These are phyloP conservation scores for Rhododendron simsii DNA, from an alignment of 148 eudicot genomes.

Conservation along the genomic window DNA sequence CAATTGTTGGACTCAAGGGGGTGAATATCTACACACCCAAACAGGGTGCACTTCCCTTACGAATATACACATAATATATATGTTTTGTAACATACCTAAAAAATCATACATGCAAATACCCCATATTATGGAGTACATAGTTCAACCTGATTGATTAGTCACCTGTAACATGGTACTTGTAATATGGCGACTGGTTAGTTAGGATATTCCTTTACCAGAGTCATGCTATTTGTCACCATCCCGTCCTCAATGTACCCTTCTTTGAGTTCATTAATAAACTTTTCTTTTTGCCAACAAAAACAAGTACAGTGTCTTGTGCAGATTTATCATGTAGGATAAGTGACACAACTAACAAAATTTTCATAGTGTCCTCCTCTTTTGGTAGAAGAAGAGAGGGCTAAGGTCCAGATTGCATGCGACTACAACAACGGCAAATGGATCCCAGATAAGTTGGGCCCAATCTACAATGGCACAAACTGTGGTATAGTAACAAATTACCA, in stretches of 20 bases:
- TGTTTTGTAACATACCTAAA: too few relatives aligned
- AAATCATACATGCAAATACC: not conserved
- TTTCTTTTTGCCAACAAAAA: not conserved
- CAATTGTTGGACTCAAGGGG: too few relatives aligned
- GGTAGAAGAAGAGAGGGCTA: conserved; percentile 33
- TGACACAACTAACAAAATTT: not conserved
- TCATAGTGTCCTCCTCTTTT: conserved; percentile 9
- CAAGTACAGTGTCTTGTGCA: not conserved
- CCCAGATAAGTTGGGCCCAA: conserved; percentile 43
- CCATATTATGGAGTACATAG: not conserved
- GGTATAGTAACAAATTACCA: conserved; percentile 67
- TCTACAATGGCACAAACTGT: conserved; percentile 75
- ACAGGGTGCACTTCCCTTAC: too few relatives aligned
- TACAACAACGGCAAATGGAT: conserved; percentile 76
- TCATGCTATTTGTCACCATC: too few relatives aligned
- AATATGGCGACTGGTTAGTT: too few relatives aligned
- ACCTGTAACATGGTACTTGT: too few relatives aligned
- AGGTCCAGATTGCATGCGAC: conserved; percentile 41
- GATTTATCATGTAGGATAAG: not conserved
- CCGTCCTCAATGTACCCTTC: too few relatives aligned
- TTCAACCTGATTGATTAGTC: not conserved
- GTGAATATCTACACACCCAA: too few relatives aligned
- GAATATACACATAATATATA: too few relatives aligned
- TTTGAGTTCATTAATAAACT: not conserved
- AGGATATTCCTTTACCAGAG: too few relatives aligned